Conservation (phyloP, 2,329 filamentous ascomycete genomes). For the Fusarium paranaense region DNA sequence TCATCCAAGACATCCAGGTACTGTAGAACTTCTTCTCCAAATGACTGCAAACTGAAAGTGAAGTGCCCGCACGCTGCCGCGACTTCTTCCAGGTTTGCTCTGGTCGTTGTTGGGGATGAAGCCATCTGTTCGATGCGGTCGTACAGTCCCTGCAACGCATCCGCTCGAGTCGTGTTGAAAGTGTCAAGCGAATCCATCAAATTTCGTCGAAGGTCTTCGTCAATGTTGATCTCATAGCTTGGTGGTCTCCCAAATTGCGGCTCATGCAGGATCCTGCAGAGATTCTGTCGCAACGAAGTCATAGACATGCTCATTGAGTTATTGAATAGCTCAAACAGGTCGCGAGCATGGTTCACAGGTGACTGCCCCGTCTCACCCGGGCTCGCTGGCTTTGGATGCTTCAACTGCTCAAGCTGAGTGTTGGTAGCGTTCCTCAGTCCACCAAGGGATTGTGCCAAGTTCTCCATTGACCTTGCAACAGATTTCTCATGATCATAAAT, state of each 20-base stretch:
- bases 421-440: constrained; percentile 89
- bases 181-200: constrained; percentile 90
- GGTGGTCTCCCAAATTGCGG: constrained; percentile 47
- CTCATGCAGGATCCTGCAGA: constrained; percentile 38
- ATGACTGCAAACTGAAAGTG: constrained; percentile 88
- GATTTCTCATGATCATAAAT: constrained; percentile 83
- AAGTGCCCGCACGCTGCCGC: constrained; percentile 97
- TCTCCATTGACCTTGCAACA: constrained; percentile 86
- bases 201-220: constrained; percentile 82
- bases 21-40: constrained; percentile 87
- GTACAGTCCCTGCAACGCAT: constrained; percentile 84
- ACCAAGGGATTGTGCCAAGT: constrained; percentile 87
- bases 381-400: constrained; percentile 43
- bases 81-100: constrained; percentile 90
- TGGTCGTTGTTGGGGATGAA: constrained; percentile 69
- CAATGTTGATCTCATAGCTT: constrained; percentile 63
- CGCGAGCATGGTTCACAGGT: constrained; percentile 1
- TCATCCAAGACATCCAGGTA: constrained; percentile 89
- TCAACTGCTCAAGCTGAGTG: constrained; percentile 87
- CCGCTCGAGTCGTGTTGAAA: constrained; percentile 92
- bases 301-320: constrained; percentile 31
- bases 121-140: constrained; percentile 75
- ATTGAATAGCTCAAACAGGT: constrained; percentile 34
- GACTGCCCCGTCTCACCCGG: fast-evolving
- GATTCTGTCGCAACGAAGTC: constrained; percentile 16